Conservation (phyloP, 495 filamentous ascomycete species). For the Lasiosphaeria miniovina region DNA sequence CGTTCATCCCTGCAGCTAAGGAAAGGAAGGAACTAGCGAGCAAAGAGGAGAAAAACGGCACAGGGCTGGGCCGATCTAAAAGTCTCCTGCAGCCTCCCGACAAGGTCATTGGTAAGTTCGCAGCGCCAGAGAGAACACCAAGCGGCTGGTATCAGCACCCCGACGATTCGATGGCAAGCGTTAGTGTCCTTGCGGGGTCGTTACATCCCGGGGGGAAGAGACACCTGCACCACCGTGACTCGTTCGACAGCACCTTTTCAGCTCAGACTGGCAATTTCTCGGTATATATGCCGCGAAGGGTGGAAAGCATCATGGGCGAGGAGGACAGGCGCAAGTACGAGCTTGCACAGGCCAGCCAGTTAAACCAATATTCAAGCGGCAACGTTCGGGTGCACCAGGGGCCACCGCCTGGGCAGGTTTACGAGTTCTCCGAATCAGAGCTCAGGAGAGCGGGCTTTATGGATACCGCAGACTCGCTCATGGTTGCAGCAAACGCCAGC, state of each 20-base stretch:
- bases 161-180: slow-evolving; percentile 58
- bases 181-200: slow-evolving; percentile 36
- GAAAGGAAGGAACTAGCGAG: slow-evolving; percentile 37
- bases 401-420: slow-evolving; percentile 48
- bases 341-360: slow-evolving; percentile 61
- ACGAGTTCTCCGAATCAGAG: slow-evolving; percentile 52
- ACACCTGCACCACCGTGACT: slow-evolving; percentile 58
- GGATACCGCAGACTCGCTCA: slow-evolving; percentile 27
- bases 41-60: slow-evolving; percentile 41
- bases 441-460: slow-evolving; percentile 43
- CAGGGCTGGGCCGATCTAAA: slow-evolving; percentile 32
- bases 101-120: slow-evolving; percentile 69
- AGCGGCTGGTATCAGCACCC: slow-evolving; percentile 61
- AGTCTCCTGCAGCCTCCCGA: slow-evolving; percentile 69
- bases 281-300: slow-evolving; percentile 68
- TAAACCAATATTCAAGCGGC: slow-evolving; percentile 34
- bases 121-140: slow-evolving; percentile 56
- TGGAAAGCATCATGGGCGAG: slow-evolving; percentile 81
- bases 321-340: slow-evolving; percentile 71
- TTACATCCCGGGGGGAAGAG: slow-evolving; percentile 19
- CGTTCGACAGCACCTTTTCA: slow-evolving; percentile 69
- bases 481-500: slow-evolving; percentile 4
- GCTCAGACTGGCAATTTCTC: slow-evolving; percentile 58
- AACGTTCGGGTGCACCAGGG: slow-evolving; percentile 52
- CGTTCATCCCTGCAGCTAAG: slow-evolving; percentile 71